Evolutionary conservation across 1,284 basidiomycete species (phyloP).

Genomic region (Coniophora puteana): DNA sequence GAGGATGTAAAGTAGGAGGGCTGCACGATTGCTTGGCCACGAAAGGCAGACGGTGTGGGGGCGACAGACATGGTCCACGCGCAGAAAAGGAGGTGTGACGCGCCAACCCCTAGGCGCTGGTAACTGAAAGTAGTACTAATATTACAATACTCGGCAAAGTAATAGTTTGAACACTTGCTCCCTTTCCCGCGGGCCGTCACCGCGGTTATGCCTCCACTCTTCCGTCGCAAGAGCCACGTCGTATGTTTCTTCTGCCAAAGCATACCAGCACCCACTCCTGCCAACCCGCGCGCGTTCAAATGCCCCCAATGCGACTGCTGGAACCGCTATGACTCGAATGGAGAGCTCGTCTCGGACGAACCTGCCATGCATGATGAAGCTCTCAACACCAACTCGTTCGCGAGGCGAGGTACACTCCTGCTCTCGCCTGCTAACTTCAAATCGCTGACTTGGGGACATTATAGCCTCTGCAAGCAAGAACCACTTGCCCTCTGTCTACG

Average conservation of each 20-base stretch:
- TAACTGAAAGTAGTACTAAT: background rate
- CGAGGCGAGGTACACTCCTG: conserved; percentile 59
- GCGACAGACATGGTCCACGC: conserved; percentile 39
- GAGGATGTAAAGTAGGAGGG: conserved; percentile 75
- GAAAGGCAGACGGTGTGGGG: conserved; percentile 37
- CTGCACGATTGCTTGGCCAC: conserved; percentile 62
- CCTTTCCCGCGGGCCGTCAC: no score
- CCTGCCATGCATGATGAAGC: conserved; percentile 84
- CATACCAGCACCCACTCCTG: conserved; percentile 34
- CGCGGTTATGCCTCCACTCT: conserved; percentile 24
- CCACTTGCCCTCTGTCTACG: conserved; percentile 57
- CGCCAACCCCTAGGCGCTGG: no score
- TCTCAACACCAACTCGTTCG: conserved; percentile 69
- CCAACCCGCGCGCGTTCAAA: conserved; percentile 52
- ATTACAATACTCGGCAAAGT: conserved; percentile 17
- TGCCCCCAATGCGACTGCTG: conserved; percentile 67
- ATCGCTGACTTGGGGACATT: no score
- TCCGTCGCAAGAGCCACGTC: conserved; percentile 32
- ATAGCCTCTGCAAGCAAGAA: conserved; percentile 66
- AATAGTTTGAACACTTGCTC: background rate
- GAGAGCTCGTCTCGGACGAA: conserved; percentile 77
- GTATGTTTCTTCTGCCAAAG: conserved; percentile 72
- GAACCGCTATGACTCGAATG: conserved; percentile 67
- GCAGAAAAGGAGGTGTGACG: no score
- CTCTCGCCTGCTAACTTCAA: conserved; percentile 3